These are phyloP conservation scores for Aurantiochytrium sp. DNA, from an alignment of 108 stramenopile genomes.

Conservation along the genomic window DNA sequence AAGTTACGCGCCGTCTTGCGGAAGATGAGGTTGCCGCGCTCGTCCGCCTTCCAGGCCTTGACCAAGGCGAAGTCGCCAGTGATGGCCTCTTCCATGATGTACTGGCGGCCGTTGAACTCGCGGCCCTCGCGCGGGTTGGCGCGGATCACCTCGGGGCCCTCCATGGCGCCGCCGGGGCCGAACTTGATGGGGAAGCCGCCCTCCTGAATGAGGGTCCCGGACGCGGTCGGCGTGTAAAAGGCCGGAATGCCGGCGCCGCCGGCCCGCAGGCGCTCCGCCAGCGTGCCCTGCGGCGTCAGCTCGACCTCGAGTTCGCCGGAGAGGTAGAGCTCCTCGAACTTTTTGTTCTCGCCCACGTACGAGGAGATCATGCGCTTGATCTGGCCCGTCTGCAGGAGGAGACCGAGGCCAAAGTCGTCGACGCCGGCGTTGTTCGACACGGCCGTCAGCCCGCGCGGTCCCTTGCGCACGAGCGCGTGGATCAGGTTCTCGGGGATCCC, in stretches of 20 bases:
- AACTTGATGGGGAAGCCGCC: conserved; percentile 86
- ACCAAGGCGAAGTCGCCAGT: conserved; percentile 72
- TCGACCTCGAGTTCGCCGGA: conserved; percentile 77
- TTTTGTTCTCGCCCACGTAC: conserved; percentile 89
- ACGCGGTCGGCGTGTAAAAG: conserved; percentile 84
- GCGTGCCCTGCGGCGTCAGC: conserved; percentile 79
- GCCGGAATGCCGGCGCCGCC: conserved; percentile 83
- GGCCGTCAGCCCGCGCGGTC: conserved; percentile 66
- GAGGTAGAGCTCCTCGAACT: conserved; percentile 76
- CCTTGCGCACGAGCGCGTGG: conserved; percentile 33
- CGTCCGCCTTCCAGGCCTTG: conserved; percentile 81
- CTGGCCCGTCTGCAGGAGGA: conserved; percentile 68
- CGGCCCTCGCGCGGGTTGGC: conserved; percentile 59
- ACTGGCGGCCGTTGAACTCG: conserved; percentile 66
- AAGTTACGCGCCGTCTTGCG: conserved; percentile 77
- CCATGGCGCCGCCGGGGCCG: conserved; percentile 62
- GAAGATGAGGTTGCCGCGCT: conserved; percentile 84
- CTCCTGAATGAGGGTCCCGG: conserved; percentile 76
- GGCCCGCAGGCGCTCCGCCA: conserved; percentile 74
- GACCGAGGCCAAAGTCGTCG: conserved; percentile 72
- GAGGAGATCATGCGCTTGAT: conserved; percentile 74
- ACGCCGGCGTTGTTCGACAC: conserved; percentile 76
- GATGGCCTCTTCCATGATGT: conserved; percentile 80
- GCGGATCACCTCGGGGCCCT: conserved; percentile 47
- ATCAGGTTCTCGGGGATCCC: conserved; percentile 55